Base-by-base conservation (phyloP, 2,329 filamentous ascomycete genomes). In the Clonostachys sp. region DNA sequence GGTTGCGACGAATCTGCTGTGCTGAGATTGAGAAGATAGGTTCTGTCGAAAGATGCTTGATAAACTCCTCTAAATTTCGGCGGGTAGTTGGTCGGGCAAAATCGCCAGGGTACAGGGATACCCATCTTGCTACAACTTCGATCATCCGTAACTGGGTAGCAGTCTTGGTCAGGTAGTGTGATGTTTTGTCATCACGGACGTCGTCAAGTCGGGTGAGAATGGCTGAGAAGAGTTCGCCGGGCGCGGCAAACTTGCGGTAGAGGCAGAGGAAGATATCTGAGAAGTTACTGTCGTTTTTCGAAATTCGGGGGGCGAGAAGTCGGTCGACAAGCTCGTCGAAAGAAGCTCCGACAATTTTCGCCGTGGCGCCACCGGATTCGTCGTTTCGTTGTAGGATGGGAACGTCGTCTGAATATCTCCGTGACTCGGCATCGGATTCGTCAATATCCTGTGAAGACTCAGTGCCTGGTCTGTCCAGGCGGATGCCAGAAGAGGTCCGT, bases 171-270 rank as follows among this genome's bases (percentile, higher is more conserved):
- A 96, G 78, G 52, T 88, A 85, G 53, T 83, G 80, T 1, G 83
- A 77, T 10, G 76, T 74, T 53, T 80, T 83, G 50, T 87, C 84
- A 41, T 83, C 80, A 57, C 83, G 82, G 20, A 87, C 72, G 14
- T 73, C 75, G 54, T 95, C 87, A 50, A 96, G 82, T 38, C 87
- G 84, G 49, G 84, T 77, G 39, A 95, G 74, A 41, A 97, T 87
- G 8, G 89, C 84, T 39, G 84, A 79, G 45, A 97, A 82, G 5
- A 99, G 76, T 53, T 86, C 80, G 10, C 80, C 78, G 0, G 94
- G 94, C 3, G 91, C 82, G 5, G 90, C 87, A 62, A 99, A 97
- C 64, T 94, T 95, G 52, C 94, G 86, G 67, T 97, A 97, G 13
- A 97, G 74, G 53, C 92, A 96, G 33, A 97, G 75, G 59, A 97